Conservation (phyloP, 129 eudicot genomes). For the Gnaphalium uliginosum region DNA sequence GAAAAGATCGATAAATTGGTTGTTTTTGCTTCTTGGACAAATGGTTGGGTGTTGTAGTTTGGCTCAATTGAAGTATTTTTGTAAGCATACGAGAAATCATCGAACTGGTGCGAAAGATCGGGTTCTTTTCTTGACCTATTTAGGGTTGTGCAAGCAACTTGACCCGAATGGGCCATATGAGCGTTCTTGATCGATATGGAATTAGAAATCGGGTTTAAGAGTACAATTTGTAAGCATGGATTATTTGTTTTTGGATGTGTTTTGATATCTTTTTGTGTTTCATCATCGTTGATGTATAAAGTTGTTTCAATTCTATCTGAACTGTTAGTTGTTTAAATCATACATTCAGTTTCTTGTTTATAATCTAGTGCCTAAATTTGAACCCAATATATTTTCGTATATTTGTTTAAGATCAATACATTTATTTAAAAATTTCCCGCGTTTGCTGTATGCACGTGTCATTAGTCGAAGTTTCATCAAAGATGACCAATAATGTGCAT, state of each 20-base stretch:
- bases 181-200: conserved; percentile 4
- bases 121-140: conserved; percentile 36
- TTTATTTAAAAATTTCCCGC: too few species aligned
- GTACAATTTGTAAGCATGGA: not conserved
- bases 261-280: not conserved
- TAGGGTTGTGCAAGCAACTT: conserved; percentile 40
- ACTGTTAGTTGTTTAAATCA: too few species aligned
- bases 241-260: not conserved
- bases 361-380: too few species aligned
- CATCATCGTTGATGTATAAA: not conserved
- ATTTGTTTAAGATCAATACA: too few species aligned
- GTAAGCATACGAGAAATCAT: conserved; percentile 45
- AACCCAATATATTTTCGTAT: too few species aligned
- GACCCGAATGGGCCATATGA: conserved; percentile 41
- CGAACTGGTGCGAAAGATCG: conserved; percentile 46
- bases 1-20: conserved; percentile 36
- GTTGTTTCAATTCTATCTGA: not conserved
- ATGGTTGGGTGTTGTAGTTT: conserved; percentile 37
- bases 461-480: too few species aligned
- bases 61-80: conserved; percentile 40
- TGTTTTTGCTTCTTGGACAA: conserved; percentile 38
- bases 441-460: too few species aligned
- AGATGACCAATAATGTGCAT: too few species aligned
- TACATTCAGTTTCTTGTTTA: too few species aligned
- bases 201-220: not conserved